Evolutionary conservation across 495 filamentous ascomycete species (phyloP), one percentile per base, ranked within the genome.

Genomic region (Penicillium cosmopolitanum): DNA sequence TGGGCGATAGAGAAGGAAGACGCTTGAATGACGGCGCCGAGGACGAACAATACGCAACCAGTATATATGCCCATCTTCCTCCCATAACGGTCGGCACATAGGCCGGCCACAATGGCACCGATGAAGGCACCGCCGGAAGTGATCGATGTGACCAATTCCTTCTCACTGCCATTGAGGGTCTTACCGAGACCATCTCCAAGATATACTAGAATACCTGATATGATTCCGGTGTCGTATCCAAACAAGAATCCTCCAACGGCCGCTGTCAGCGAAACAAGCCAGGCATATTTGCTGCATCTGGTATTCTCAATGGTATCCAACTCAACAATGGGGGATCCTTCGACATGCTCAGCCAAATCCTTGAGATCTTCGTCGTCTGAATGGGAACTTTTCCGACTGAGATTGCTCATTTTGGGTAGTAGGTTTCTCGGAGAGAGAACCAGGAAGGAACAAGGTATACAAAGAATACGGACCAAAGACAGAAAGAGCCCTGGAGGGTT

Each of bases 191-290:
- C 67, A 23, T 53, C 63, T 8, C 70, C 71, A 34, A 81, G 56
- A 52, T 75, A 74, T 38, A 81, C 75, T 7, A 81, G 69, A n/a
- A 81, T 72, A 2, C 75, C 78, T 15, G 75, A 77, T 56, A 82
- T 82, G 65, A 81, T 74, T 34, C 79, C 78, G 23, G 77, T 81
- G 56, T 82, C 77, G 51, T 80, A 81, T 19, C 79, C 73, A 53
- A 78, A 78, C 8, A 80, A 66, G 13, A 77, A 63, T 11, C 77
- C 76, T 16, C 69, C 73, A 50, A 77, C 67, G 11, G 63, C 66
- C 18, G 73, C 74, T 10, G 75, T 74, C 6, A 56, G 19, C 10
- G 58, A 54, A 2, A 54, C 58, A 15, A 61, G 46, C 58, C 58
- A 61, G 15, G 53, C 52, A 42, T 33, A 61, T 35, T 42, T 28